These are phyloP conservation scores for Cantharellus cinnabarinus DNA, from an alignment of 768 basidiomycete species.

Conservation along the genomic window DNA sequence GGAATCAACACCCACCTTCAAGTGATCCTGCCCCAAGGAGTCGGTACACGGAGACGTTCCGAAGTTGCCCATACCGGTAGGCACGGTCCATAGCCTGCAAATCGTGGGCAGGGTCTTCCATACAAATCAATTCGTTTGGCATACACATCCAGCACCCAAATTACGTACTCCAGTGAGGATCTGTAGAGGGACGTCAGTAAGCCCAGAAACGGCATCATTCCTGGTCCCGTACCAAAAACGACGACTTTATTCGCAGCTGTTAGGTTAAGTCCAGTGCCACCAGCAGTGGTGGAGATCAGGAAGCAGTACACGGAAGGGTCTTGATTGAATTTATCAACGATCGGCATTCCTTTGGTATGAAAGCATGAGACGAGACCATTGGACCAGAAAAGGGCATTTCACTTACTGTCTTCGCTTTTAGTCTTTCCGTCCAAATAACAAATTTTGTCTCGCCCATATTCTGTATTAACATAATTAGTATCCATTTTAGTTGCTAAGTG, in stretches of 20 bases:
- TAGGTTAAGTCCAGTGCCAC: slow-evolving; percentile 78
- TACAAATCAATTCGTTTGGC: not conserved
- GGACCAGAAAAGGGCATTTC: not conserved
- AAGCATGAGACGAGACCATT: not conserved
- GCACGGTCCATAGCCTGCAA: slow-evolving; percentile 82
- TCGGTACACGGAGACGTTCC: slow-evolving; percentile 68
- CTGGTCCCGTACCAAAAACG: slow-evolving; percentile 40
- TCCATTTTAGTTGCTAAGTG: slow-evolving; percentile 14
- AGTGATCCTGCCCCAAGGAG: slow-evolving; percentile 63
- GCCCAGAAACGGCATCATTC: too few species aligned
- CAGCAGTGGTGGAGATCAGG: slow-evolving; percentile 77
- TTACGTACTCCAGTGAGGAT: slow-evolving; percentile 76
- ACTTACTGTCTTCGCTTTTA: slow-evolving; percentile 43
- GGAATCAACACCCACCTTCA: slow-evolving; percentile 1
- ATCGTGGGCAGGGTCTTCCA: slow-evolving; percentile 79
- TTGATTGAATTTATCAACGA: slow-evolving; percentile 68
- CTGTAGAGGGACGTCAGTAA: slow-evolving; percentile 20
- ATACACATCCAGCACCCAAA: slow-evolving; percentile 15
- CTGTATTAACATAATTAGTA: slow-evolving; percentile 26
- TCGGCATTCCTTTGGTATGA: slow-evolving; percentile 42
- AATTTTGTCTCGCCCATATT: not conserved
- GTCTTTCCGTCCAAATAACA: slow-evolving; percentile 67
- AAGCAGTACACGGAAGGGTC: slow-evolving; percentile 60
- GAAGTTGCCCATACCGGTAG: slow-evolving; percentile 69
- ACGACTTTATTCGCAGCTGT: slow-evolving; percentile 90